These are phyloP conservation scores for Peterozyma toletana DNA, from an alignment of 805 yeast genomes.

Conservation along the genomic window DNA sequence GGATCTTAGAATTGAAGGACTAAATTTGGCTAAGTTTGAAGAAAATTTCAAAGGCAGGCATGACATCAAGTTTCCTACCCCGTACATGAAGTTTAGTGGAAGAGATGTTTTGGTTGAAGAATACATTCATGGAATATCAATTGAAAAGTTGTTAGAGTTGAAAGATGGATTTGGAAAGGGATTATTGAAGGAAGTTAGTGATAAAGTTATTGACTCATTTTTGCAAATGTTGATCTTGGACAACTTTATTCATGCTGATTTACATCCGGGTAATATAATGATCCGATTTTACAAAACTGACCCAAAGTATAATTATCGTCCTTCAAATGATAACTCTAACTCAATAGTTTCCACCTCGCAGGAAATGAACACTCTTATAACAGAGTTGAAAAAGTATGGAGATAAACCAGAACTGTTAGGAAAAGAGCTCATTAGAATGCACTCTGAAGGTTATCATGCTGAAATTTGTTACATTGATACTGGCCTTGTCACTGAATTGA, in stretches of 20 bases:
- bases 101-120: slow-evolving; percentile 81
- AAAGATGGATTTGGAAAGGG: slow-evolving; percentile 35
- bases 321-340: slow-evolving; percentile 30
- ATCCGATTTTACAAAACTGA: slow-evolving; percentile 55
- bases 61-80: slow-evolving; percentile 76
- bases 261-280: slow-evolving; percentile 95
- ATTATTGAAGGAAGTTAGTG: slow-evolving; percentile 64
- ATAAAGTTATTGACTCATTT: slow-evolving; percentile 84
- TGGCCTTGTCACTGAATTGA: slow-evolving; percentile 88
- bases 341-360: slow-evolving; percentile 33
- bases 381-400: slow-evolving; percentile 27
- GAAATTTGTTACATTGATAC: slow-evolving; percentile 89
- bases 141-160: slow-evolving; percentile 58
- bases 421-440: slow-evolving; percentile 34
- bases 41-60: slow-evolving; percentile 50
- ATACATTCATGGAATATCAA: slow-evolving; percentile 74
- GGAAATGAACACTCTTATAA: slow-evolving; percentile 39
- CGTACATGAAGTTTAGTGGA: slow-evolving; percentile 57
- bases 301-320: slow-evolving; percentile 8
- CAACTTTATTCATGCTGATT: slow-evolving; percentile 92
- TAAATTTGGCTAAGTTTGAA: slow-evolving; percentile 67
- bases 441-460: slow-evolving; percentile 61
- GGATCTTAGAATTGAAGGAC: slow-evolving; percentile 84
- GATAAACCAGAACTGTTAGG: slow-evolving; percentile 34
- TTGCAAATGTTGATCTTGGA: slow-evolving; percentile 88